These are phyloP conservation scores for Colletotrichum higginsianum DNA, from an alignment of 2,329 filamentous ascomycete species.

Conservation along the genomic window DNA sequence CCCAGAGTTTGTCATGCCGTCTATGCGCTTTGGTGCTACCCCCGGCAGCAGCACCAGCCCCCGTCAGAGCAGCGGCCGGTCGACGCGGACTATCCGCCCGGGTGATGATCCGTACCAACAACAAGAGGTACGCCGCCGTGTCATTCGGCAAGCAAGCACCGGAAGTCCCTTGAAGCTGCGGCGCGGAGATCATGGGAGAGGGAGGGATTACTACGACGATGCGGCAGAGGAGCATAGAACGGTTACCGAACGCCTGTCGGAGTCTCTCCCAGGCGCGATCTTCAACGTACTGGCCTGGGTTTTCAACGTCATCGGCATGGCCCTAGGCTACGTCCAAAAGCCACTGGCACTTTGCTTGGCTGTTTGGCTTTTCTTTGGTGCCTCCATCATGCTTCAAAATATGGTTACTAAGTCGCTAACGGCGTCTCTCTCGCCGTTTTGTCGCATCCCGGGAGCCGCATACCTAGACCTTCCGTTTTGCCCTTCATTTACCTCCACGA, in stretches of 20 bases:
- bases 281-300: conserved; percentile 63
- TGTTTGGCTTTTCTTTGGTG: conserved; percentile 72
- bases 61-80: conserved; percentile 52
- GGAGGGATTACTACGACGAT: conserved; percentile 18
- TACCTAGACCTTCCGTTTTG: conserved; percentile 77
- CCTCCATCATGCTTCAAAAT: conserved; percentile 72
- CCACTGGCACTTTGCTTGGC: conserved; percentile 75
- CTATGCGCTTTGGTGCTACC: conserved; percentile 51
- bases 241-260: conserved; percentile 51
- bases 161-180: conserved; percentile 48
- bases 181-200: conserved; percentile 29
- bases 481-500: conserved; percentile 45
- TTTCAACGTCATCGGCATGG: conserved; percentile 69
- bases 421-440: conserved; percentile 77
- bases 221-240: conserved; percentile 32
- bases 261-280: conserved; percentile 55
- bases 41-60: conserved; percentile 46
- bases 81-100: conserved; percentile 53
- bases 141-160: conserved; percentile 37
- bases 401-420: conserved; percentile 74
- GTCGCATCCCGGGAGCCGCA: conserved; percentile 76
- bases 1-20: conserved; percentile 70
- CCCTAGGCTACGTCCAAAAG: conserved; percentile 74
- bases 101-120: conserved; percentile 46
- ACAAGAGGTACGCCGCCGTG: conserved; percentile 49